Evolutionary conservation across 2,329 filamentous ascomycete genomes (phyloP).

Genomic region (Aplosporella prunicola): DNA sequence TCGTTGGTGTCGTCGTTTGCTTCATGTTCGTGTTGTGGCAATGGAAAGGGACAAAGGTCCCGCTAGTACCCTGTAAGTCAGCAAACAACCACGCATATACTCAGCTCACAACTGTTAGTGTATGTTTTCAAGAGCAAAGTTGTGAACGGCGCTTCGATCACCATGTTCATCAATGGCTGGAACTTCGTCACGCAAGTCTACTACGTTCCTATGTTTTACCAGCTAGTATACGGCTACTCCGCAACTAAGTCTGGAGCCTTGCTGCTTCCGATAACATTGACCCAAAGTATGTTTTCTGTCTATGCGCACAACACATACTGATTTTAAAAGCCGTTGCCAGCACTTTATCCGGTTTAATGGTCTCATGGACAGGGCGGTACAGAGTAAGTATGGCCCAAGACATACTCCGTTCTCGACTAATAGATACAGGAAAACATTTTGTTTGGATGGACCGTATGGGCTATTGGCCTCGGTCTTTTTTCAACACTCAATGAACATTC

Average conservation of each 20-base stretch:
- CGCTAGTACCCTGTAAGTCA: constrained; percentile 38
- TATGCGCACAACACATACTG: constrained; percentile 20
- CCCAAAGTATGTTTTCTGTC: constrained; percentile 36
- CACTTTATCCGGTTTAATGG: constrained; percentile 41
- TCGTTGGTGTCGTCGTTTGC: constrained; percentile 36
- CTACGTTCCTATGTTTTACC: constrained; percentile 35
- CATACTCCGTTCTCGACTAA: too few species aligned
- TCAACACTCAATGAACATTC: constrained; percentile 15
- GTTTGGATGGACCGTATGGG: constrained; percentile 20
- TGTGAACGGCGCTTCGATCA: constrained; percentile 45
- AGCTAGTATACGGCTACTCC: constrained; percentile 31
- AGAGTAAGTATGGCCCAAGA: background rate
- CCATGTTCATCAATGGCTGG: constrained; percentile 45
- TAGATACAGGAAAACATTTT: constrained; percentile 34
- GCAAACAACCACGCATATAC: background rate
- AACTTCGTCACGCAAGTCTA: constrained; percentile 50
- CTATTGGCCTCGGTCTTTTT: constrained; percentile 11
- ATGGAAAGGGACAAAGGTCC: constrained; percentile 40
- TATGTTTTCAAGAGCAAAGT: constrained; percentile 47
- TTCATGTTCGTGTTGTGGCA: constrained; percentile 44
- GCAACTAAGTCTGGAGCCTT: constrained; percentile 35
- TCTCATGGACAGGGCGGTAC: constrained; percentile 35
- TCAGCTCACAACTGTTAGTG: constrained; percentile 20
- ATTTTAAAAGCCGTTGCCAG: constrained; percentile 2
- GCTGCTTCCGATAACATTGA: constrained; percentile 36